A percentile compares a stretch with the other conserved stretches of the same genome.
phyloP scores from a whole-genome alignment of 768 basidiomycete genomes.

The Boletus barrowsii region DNA sequence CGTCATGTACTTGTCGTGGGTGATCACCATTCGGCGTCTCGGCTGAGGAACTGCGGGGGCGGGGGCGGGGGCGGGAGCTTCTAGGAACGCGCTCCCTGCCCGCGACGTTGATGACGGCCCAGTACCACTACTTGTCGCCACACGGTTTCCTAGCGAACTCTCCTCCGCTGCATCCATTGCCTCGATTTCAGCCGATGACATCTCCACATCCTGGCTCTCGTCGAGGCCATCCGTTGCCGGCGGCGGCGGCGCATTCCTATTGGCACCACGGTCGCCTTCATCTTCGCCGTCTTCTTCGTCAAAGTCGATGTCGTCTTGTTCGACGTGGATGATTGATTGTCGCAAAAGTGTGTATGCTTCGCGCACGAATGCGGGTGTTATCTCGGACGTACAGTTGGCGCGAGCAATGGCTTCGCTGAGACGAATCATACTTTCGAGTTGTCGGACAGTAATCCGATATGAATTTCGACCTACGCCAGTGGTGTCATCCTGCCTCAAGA shows the following conservation, averaged over 20 bases:
- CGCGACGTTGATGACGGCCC: slow-evolving; percentile 34
- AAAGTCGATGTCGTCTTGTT: slow-evolving; percentile 97
- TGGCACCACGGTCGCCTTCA: slow-evolving; percentile 49
- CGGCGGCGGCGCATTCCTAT: slow-evolving; percentile 32
- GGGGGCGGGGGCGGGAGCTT: slow-evolving; percentile 23
- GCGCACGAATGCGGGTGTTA: slow-evolving; percentile 89
- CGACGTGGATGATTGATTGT: slow-evolving; percentile 98
- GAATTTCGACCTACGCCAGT: slow-evolving; percentile 86
- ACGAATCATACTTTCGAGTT: slow-evolving; percentile 98
- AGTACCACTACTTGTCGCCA: slow-evolving; percentile 34
- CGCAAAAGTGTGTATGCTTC: slow-evolving; percentile 92
- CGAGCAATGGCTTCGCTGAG: slow-evolving; percentile 96
- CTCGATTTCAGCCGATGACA: slow-evolving; percentile 60
- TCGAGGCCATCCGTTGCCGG: slow-evolving; percentile 39
- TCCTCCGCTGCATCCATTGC: slow-evolving; percentile 50
- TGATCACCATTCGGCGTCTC: slow-evolving; percentile 84
- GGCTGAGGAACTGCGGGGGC: slow-evolving; percentile 42
- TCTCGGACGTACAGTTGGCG: slow-evolving; percentile 96
- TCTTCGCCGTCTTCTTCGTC: slow-evolving; percentile 82
- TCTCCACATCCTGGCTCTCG: slow-evolving; percentile 59
- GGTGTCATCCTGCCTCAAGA: slow-evolving; percentile 88
- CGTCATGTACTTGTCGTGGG: slow-evolving; percentile 91
- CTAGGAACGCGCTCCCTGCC: slow-evolving; percentile 26
- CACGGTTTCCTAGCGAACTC: slow-evolving; percentile 41
- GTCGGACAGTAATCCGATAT: slow-evolving; percentile 96